Base-by-base conservation (phyloP, 2,329 filamentous ascomycete species). In the Tolypocladium sp. region DNA sequence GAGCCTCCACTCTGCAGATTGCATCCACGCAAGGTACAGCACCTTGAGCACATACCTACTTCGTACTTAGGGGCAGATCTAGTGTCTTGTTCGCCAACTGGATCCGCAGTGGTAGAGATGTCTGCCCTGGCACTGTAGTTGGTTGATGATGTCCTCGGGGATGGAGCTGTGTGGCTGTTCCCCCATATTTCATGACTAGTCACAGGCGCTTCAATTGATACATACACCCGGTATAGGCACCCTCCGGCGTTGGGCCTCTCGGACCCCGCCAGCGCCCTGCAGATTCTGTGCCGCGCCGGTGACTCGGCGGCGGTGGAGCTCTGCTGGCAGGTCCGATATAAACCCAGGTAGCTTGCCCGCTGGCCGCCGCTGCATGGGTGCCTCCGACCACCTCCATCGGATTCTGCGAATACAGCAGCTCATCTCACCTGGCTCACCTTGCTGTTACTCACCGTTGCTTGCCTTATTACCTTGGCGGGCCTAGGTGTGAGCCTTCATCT, bases 191-290 rank as follows among this genome's bases (percentile, higher is more conserved):
- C 46, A 51, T 51, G 46, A 51, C 46, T 33, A 51, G 46, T 15
- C 10, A 27, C 22, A 17, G 7, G 35, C 41, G 33, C n/a, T 60
- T 62, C 61, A 60, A 59, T 67, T 65, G 56, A 56, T 66, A 61
- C 63, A 67, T 66, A 62, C 41, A n/a, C 42, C 51, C 60, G 57
- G 35, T 63, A 66, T 68, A 68, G 66, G 64, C 66, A 66, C 62
- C 57, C 64, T 67, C 65, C 66, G 67, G 53, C 40, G 5, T 20
- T 41, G 46, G 35, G 33, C 40, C 27, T 30, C 30, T 57, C 59
- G 59, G 59, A 59, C 61, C 59, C 61, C 61, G 61, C 61, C 61
- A 60, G 35, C 37, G 30, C 33, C 46, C 56, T 57, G 46, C 54
- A 55, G 44, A 33, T 25, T 40, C 33, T 55, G 15, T 33, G 38